Evolutionary conservation across 2,329 filamentous ascomycete species (phyloP), one percentile per base, ranked within the genome.

Genomic region (Microsporum canis): DNA sequence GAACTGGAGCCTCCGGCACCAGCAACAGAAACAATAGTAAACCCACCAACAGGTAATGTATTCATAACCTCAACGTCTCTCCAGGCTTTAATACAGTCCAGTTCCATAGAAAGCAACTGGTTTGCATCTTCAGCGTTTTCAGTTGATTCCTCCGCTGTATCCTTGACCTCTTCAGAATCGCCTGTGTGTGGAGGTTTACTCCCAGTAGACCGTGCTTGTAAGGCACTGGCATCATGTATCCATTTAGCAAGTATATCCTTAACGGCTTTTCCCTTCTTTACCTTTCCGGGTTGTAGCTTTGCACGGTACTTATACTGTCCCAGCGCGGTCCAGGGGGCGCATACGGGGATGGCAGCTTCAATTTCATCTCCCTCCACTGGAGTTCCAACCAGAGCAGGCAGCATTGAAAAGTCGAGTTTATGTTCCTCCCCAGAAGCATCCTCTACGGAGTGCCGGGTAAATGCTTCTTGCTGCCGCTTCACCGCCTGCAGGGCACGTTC

Each of bases 241-340:
- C 92, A 96, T 63, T 83, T 82, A 57, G 86, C 84, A n/a, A 97
- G 75, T 36, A 97, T 87, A 74, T 97, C 92, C 71, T 89, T 89
- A 56, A 96, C 85, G 0, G 91, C 91, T 72, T 96, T 97, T 7
- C 94, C 92, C 77, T 96, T 96, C 80, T 97, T 99, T 65, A 87
- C 82, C 0, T 85, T 76, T 0, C 94, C 94, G 0, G 94, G 94
- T 75, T 97, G 94, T 68, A 99, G 74, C 78, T 99, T 99, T 60
- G 86, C 89, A 74, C 95, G 95, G 79, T 96, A 97, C 75, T 96
- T 96, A 75, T 88, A 88, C 61, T 82, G 83, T 1, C 75, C 75
- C 60, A 86, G 72, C 0, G 84, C 80, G n/a, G 78, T 76, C 84
- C 84, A 86, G 0, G 84, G 84, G 7, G 84, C 84, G 60, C 82